Evolutionary conservation across 495 filamentous ascomycete species (phyloP), one percentile per base, ranked within the genome.

Genomic region (Oidiodendron maius): DNA sequence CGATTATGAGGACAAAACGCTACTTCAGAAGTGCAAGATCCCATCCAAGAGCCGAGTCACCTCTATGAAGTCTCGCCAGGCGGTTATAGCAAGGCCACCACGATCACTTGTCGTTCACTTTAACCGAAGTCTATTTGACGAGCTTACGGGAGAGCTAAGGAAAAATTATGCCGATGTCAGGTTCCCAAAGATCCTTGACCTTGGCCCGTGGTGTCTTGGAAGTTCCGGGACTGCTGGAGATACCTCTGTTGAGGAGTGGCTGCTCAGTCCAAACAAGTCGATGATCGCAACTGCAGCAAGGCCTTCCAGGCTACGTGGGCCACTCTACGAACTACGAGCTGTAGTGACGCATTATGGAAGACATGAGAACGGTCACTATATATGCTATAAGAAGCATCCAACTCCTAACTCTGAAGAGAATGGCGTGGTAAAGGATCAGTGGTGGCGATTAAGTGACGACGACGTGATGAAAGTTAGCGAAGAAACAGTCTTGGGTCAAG

Each of bases 351-450:
- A 99, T 64, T 84, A 84, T 50, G 94, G 93, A 3, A 74, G 82
- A 16, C 94, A 97, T 60, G 89, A 96, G 50, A 95, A 93, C 53
- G 94, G 94, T 0, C 94, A 99, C 67, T 97, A 99, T 57, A 80
- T 95, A 44, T 91, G 87, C 60, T 97, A 93, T 59, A 71, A 88
- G 36, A 82, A 83, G 58, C 81, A 86, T 60, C 71, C 77, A 0
- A 60, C 60, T 16, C 30, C 46, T 3, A 39, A 22, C 9, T n/a
- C 18, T 15, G 53, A 50, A 32, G 42, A 39, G 17, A 37, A 42
- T 12, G 26, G 24, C 1, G 8, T 21, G 39, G 65, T 74, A 25
- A 66, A 73, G 16, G 44, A 56, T 9, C 58, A 56, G 42, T 96
- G 90, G 90, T 96, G 86, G 80, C 71, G 83, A 11, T 68, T 96